Percentiles rank a stretch among this genome's conserved stretches.
Conservation (phyloP, 208 protist species). For the Acanthamoeba sp. region DNA sequence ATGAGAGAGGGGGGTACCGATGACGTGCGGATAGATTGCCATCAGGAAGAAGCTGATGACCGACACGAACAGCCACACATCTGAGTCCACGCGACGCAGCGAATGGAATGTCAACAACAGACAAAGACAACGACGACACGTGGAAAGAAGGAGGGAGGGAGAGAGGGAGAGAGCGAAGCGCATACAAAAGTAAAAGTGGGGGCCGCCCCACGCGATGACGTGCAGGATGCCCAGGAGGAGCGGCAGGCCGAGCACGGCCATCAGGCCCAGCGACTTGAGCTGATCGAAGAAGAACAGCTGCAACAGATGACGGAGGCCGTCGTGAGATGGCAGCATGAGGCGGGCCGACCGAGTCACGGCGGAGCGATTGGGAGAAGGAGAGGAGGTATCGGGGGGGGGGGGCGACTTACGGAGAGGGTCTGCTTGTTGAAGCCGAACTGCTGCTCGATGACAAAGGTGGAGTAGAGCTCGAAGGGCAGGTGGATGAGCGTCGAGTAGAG, state of each 20-base stretch:
- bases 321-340: no score
- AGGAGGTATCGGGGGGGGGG: not conserved
- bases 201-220: constrained; percentile 45
- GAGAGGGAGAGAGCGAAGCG: no score
- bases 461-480: constrained; percentile 63
- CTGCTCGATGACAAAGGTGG: constrained; percentile 58
- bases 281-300: constrained; percentile 42
- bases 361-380: no score
- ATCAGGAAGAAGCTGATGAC: constrained; percentile 27
- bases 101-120: no score
- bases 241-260: constrained; percentile 34
- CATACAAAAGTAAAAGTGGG: constrained; percentile 57
- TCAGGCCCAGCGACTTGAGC: constrained; percentile 57
- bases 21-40: constrained; percentile 48
- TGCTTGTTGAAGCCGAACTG: constrained; percentile 68
- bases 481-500: constrained; percentile 47
- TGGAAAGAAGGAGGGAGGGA: not conserved
- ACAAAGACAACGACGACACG: not conserved
- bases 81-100: not conserved
- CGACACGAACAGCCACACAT: constrained; percentile 35
- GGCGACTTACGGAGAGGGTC: not conserved
- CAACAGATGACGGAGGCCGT: no score
- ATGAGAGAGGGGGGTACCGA: constrained; percentile 24
- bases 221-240: constrained; percentile 5
- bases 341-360: no score